Evolutionary conservation across 2,329 filamentous ascomycete genomes (phyloP), one percentile per base, ranked within the genome.

Genomic region (Aspergillus sp.): DNA sequence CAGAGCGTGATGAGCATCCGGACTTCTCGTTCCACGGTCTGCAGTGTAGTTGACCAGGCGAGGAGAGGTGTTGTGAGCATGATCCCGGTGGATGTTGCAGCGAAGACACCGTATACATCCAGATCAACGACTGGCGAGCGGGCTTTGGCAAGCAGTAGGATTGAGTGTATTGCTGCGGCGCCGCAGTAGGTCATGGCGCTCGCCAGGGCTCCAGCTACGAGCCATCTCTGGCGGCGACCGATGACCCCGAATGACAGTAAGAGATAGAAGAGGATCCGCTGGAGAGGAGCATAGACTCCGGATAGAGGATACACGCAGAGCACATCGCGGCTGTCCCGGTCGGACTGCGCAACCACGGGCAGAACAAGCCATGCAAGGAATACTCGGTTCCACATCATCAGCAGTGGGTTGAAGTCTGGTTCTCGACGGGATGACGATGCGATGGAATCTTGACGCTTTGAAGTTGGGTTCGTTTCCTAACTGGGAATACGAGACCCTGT

Each of bases 181-280:
- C 52, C 52, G 17, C 52, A 31, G 24, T 54, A 54, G 17, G 52
- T 46, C 52, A 54, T 54, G 19, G 52, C 52, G 21, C 52, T 54
- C 7, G 52, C 52, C 7, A 54, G 52, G 15, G 52, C 52, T 27
- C 52, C 52, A n/a, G 52, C 52, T 6, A 54, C 27, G 17, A 54
- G 52, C 52, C 52, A 54, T 47, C 52, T 31, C 43, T 54, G 52
- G 21, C 52, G 52, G 9, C 52, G 52, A 17, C 52, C 52, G 9
- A 54, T 31, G 15, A 54, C 52, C 2, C 52, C 52, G 6, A 54
- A 54, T 4, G 52, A 43, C 3, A 54, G 5, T n/a, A 54, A 17
- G 14, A 54, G 14, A 9, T 54, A 54, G 52, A 54, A 54, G 8
- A 54, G 43, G 21, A 47, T 39, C 14, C 52, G 52, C 33, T 54